Percentiles rank a stretch among this genome's conserved stretches.
Evolutionary conservation across 2,329 filamentous ascomycete genomes (phyloP).

Genomic region (Pestalotiopsis sp.): DNA sequence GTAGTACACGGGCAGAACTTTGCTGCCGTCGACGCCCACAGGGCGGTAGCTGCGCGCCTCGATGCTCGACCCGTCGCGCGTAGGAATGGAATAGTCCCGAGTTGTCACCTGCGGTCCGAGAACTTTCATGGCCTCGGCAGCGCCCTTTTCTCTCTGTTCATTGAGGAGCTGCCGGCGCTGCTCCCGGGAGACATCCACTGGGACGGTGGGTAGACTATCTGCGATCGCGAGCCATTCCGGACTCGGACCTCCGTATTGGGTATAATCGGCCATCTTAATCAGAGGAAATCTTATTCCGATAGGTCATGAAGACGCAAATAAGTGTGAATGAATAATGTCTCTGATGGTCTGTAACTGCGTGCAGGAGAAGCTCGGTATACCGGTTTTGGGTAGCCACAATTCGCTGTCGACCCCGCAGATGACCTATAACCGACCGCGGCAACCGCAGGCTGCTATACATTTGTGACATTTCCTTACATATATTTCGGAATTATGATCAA

Average conservation of each 20-base stretch:
- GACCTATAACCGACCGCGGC: neutral
- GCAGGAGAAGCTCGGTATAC: neutral
- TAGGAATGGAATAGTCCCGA: conserved; percentile 39
- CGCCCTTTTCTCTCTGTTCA: conserved; percentile 32
- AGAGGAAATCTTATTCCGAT: neutral
- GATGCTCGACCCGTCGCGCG: conserved; percentile 47
- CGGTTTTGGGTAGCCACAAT: neutral
- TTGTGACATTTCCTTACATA: neutral
- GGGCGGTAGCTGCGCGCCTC: conserved; percentile 51
- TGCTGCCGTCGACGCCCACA: conserved; percentile 28
- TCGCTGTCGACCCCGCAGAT: neutral
- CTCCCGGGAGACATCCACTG: conserved; percentile 22
- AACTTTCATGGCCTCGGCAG: conserved; percentile 32
- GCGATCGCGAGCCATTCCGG: conserved; percentile 47
- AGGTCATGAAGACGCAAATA: neutral
- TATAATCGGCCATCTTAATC: neutral
- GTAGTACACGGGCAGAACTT: conserved; percentile 50
- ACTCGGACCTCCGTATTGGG: conserved; percentile 39
- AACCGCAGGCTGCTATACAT: neutral
- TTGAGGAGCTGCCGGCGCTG: conserved; percentile 32
- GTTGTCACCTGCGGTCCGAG: conserved; percentile 32
- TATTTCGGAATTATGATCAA: neutral
- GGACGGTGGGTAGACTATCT: conserved; percentile 30
- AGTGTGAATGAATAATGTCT: neutral
- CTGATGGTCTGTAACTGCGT: too few species aligned